Evolutionary conservation across 495 filamentous ascomycete species (phyloP), one percentile per base, ranked within the genome.

Genomic region (Astrothelium subdiscretum): DNA sequence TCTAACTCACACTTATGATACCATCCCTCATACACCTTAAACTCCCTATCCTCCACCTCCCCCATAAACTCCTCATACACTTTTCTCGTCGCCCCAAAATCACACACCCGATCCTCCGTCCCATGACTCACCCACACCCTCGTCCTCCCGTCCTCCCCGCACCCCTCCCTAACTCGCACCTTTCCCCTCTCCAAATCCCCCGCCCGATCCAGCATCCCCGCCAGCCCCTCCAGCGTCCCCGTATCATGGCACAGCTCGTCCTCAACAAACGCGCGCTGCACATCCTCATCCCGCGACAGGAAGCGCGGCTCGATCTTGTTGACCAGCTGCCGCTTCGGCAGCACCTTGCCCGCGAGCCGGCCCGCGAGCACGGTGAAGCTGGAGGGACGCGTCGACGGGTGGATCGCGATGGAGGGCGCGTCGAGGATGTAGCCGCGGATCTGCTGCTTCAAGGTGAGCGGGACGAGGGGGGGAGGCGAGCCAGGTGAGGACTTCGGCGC

Each of bases 221-320:
- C 77, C 31, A 95, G 68, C 1, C 86, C 87, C 70, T 89, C 84
- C 22, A 95, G 73, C 42, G 91, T 95, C 13, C 90, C 92, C 0
- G 81, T 89, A 68, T 89, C 78, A 73, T 95, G 90, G 70, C 83
- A 80, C 61, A 96, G 75, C 67, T 74, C 66, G 71, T 96, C 90
- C 24, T 78, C 80, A 24, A 67, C 73, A 43, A 85, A 78, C 29
- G 74, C 79, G 68, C 78, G 70, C 35, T 77, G 75, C 31, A 89
- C 82, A 24, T 68, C 76, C 42, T 78, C 73, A 72, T 95, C 87
- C 8, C 89, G 80, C 31, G 78, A 83, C 58, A 95, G 64, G 61
- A 81, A 74, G 60, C 75, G 74, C 2, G 80, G 66, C 48, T 84
- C 79, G 26, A 96, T 74, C 51, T 76, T 74, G 22, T 84, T 77